Base-by-base conservation (phyloP, 306 rosid species). In the Sicyos edulis region DNA sequence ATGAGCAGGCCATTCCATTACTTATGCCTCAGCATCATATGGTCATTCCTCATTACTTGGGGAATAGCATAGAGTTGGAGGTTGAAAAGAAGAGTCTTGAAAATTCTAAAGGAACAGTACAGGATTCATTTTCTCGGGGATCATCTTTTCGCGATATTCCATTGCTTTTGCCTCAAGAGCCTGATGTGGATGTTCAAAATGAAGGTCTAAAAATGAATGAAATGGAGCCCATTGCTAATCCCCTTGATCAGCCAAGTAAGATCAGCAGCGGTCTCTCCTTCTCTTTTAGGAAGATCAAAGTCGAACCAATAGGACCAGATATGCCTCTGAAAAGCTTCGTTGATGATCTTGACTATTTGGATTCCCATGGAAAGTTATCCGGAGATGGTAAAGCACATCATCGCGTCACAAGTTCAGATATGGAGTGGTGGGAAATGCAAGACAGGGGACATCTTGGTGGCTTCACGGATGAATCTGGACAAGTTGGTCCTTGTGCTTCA, bases 11-110 rank as follows among this genome's bases (percentile, higher is more conserved):
- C 53, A 95, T 95, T 80, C 99, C 99, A 53, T 79, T 95, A 77
- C 99, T 95, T 44, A 95, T 95, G 91, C 99, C 99, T 75, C 99
- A 95, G 79, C 99, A 95, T 54, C 99, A 95, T 84, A 95, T 95
- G 99, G 96, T 95, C 72, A 91, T 91, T 85, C 99, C 99, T 74
- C 99, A 91, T 83, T 95, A 95, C 88, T 78, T 87, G 97, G 90
- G 96, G 64, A 78, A 51, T 73, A 84, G 81, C 83, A 60, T 61
- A 70, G 97, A 83, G 76, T 47, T 76, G 74, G 84, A 85, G 78
- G 75, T 66, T 58, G 92, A 89, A 60, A 75, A 59, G 75, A 54
- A 64, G 61, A 85, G 34, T 75, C n/a, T 60, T 65, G 81, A 79
- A 54, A 57, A 77, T 73, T 13, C 68, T 67, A 73, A 68, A 40